Base-by-base conservation (phyloP, 2,329 filamentous ascomycete genomes). In the Trichoderma harzianum region DNA sequence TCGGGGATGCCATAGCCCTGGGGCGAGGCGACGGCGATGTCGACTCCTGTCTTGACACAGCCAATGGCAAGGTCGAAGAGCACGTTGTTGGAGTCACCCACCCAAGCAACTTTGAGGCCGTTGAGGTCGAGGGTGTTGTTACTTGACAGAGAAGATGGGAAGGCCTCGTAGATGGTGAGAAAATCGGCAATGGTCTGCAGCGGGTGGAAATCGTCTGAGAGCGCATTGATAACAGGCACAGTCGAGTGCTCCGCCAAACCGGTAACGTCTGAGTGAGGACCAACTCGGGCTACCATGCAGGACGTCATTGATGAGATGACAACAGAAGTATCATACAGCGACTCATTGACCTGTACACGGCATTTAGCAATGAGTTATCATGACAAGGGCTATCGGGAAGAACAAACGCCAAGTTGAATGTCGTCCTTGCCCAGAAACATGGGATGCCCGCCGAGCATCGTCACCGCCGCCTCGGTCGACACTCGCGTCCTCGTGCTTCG, bases 371-470 rank as follows among this genome's bases (percentile, higher is more conserved):
- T 30, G 21, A 43, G 39, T 11, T 62, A 3, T n/a, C 21, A 58
- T 55, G 34, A 26, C 16, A 60, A 21, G 3, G 24, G 36, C 26
- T 47, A 58, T 4, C 3, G 16, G 21, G 61, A 24, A 26, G 30
- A 34, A 84, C 87, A 75, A 81, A 93, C 96, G 67, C 96, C 96
- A 24, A 99, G 87, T 82, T 99, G 96, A 74, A 99, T 99, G 79
- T 99, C 96, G 70, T 97, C 92, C 79, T 95, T 96, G 78, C 95
- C 94, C 72, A 99, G 83, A 80, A 99, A 99, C 95, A 99, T 98
- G 26, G 96, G 91, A 77, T 97, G 92, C 0, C 95, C 96, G 47
- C 95, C 94, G 86, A 99, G 88, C 72, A 93, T 86, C n/a, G 92
- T 89, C 47, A 98, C 91, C 14, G 96, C 96, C 8, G 92, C 92